A percentile compares a stretch with the other conserved stretches of the same genome.
Conservation (phyloP, 2,329 filamentous ascomycete species). For the Sporothrix pseudoabietina region DNA sequence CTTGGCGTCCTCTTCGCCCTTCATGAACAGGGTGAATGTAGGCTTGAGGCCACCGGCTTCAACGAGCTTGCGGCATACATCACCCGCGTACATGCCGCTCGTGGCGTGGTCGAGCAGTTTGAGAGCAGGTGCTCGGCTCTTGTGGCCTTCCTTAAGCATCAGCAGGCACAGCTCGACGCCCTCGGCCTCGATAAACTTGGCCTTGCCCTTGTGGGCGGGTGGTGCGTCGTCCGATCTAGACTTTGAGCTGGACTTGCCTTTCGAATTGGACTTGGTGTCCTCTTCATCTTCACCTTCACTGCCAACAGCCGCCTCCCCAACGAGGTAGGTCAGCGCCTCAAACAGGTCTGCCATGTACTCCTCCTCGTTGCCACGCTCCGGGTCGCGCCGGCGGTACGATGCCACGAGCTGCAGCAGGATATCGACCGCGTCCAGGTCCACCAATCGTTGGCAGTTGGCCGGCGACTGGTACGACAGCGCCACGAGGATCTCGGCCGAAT, state of each 20-base stretch:
- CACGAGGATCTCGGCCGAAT: conserved; percentile 86
- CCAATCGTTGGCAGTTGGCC: conserved; percentile 65
- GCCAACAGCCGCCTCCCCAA: conserved; percentile 53
- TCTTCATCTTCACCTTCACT: not conserved
- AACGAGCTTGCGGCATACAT: conserved; percentile 74
- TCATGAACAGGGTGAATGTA: conserved; percentile 81
- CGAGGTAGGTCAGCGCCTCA: conserved; percentile 78
- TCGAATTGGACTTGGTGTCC: not conserved
- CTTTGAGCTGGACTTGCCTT: conserved; percentile 46
- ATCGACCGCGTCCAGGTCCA: conserved; percentile 72
- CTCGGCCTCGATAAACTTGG: conserved; percentile 83
- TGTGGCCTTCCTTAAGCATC: conserved; percentile 80
- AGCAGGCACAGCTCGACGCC: conserved; percentile 89
- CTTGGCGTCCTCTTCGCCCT: conserved; percentile 49
- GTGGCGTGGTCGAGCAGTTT: conserved; percentile 82
- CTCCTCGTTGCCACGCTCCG: conserved; percentile 82
- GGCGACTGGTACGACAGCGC: conserved; percentile 79
- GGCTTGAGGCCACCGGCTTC: conserved; percentile 83
- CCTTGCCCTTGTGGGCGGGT: conserved; percentile 59
- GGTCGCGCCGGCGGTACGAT: conserved; percentile 82
- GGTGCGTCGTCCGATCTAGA: not conserved
- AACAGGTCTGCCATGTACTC: conserved; percentile 96
- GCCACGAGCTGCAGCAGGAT: conserved; percentile 79
- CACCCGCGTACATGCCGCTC: conserved; percentile 47
- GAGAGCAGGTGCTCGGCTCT: conserved; percentile 70